Conservation (phyloP, 306 rosid species). For the Nissolia schottii region DNA sequence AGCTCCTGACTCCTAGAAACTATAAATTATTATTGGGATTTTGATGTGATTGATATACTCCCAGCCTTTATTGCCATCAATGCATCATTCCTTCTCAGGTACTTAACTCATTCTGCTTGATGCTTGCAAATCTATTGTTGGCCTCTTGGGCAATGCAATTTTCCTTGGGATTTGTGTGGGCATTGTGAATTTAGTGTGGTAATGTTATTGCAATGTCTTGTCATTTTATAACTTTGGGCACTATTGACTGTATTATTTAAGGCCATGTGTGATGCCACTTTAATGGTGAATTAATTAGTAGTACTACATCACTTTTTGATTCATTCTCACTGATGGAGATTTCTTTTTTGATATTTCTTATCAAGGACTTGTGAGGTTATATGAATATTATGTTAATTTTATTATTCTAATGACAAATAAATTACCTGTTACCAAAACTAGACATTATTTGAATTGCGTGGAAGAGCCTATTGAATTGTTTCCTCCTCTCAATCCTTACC, state of each 20-base stretch:
- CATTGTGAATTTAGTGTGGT: neutral
- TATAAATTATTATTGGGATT: neutral
- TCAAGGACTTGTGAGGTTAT: neutral
- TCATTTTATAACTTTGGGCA: neutral
- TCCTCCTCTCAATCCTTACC: neutral
- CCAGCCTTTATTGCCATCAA: neutral
- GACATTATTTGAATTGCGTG: neutral
- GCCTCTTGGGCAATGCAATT: neutral
- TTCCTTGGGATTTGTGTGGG: neutral
- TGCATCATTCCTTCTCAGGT: neutral
- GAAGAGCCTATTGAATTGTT: neutral
- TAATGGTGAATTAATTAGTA: neutral
- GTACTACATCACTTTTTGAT: neutral
- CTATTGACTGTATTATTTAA: neutral
- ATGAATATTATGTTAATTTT: neutral
- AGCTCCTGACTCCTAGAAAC: neutral
- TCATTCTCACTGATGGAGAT: slow-evolving; percentile 4
- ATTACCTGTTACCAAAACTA: neutral
- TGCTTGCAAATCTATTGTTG: slow-evolving; percentile 1
- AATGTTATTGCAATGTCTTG: neutral
- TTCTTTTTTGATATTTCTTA: neutral
- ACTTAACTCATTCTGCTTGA: neutral
- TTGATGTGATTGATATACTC: neutral
- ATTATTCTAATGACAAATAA: neutral
- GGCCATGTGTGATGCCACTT: neutral